Percentiles rank a stretch among this genome's conserved stretches.
Evolutionary conservation across 2,329 filamentous ascomycete species (phyloP).

Genomic region (Alternaria arborescens): DNA sequence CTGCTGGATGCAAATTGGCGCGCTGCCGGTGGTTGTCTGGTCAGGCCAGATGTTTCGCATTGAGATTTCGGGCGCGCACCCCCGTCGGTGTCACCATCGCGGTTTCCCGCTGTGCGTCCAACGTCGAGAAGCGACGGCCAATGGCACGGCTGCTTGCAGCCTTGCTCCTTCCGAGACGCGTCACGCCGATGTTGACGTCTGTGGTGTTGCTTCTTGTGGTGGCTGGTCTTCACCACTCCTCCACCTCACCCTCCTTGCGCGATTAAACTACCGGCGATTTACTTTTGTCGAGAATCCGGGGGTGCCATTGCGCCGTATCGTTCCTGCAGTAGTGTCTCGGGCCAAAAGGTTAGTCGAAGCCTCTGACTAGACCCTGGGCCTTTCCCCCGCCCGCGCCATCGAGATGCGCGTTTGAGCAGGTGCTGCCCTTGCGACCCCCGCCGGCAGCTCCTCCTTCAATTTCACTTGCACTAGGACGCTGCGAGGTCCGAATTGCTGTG

Average conservation of each 20-base stretch:
- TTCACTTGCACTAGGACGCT: constrained; percentile 12
- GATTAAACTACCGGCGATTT: background rate
- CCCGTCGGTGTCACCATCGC: constrained; percentile 3
- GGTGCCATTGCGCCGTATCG: constrained; percentile 14
- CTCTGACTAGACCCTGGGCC: constrained; percentile 26
- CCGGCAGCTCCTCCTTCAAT: constrained; percentile 22
- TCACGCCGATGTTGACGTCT: constrained; percentile 2
- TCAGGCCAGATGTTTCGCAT: constrained; percentile 14
- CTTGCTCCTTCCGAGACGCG: constrained; percentile 1
- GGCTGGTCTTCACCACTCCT: background rate
- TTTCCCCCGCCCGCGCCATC: constrained; percentile 24
- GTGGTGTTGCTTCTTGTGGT: background rate
- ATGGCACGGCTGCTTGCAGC: background rate
- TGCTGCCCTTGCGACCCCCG: constrained; percentile 22
- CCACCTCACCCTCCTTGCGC: background rate
- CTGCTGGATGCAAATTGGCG: constrained; percentile 9
- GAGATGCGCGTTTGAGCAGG: constrained; percentile 17
- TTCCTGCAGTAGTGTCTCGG: constrained; percentile 30
- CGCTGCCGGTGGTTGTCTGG: constrained; percentile 7
- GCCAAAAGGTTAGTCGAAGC: constrained; percentile 13
- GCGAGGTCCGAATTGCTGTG: constrained; percentile 7
- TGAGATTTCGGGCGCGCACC: constrained; percentile 9
- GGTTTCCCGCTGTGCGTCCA: constrained; percentile 9
- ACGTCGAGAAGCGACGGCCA: constrained; percentile 10
- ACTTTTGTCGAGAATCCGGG: constrained; percentile 14